Base-by-base conservation (phyloP, 176 grass and related monocot genomes). In the Miscanthus lutarioriparius region DNA sequence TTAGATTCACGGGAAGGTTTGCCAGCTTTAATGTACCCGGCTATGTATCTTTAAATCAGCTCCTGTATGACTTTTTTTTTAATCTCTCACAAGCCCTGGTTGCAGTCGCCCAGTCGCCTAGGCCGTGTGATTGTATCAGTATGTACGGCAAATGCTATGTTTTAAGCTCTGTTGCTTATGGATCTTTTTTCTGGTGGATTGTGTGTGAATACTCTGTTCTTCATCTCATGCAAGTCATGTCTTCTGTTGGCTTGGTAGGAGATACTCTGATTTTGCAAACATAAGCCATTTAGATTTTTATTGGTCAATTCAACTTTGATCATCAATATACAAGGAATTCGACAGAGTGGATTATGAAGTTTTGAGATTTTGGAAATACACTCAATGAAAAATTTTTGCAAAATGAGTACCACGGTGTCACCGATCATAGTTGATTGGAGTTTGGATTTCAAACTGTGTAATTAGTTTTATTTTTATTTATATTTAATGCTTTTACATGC, bases 41-140 rank as follows among this genome's bases (percentile, higher is more conserved):
- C n/a, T 81, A 62, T 89, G 78, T 27, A 77, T 61, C 54, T 33
- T 77, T 68, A 80, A 53, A 61, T 70, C 28, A 64, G 32, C 33
- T 56, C 6, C 1, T 76, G 62, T 83, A 62, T 80, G 58, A 73
- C 64, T 45, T 69, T 15, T 9, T 64, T 80, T 20, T n/a, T n/a
- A n/a, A 78, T 39, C 69, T 70, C 17, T 74, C 33, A 80, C 37
- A 70, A 84, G 83, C 64, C 63, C 51, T 54, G 25, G 27, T 53
- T 70, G 68, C 36, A 73, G 63, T 76, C 13, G 32, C 64, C 41
- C 36, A 73, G 63, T 76, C 13, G 32, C 64, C 41, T 76, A 64
- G 82, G 48, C 53, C 72, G 53, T 72, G 80, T 58, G 66, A 71
- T 7, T 71, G 80, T 87, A 82, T 39, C 35, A 27, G 7, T 11